Percentiles rank a stretch among this genome's conserved stretches.
These are phyloP conservation scores for Austroboletus festivus DNA, from an alignment of 768 basidiomycete species.

Conservation along the genomic window DNA sequence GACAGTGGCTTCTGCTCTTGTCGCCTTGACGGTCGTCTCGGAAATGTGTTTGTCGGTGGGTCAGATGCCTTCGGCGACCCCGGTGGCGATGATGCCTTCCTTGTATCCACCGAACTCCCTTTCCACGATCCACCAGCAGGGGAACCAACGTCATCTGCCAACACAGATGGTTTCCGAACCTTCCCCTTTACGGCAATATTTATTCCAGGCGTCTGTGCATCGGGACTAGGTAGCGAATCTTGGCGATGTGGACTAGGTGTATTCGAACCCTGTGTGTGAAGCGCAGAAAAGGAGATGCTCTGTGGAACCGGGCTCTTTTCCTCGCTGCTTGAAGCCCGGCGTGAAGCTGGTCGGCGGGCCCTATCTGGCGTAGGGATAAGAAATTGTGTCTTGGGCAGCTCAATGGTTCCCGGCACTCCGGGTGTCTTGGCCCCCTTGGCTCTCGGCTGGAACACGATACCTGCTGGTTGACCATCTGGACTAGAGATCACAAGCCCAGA, in stretches of 20 bases:
- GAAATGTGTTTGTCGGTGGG: slow-evolving; percentile 19
- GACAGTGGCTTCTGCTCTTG: slow-evolving; percentile 28
- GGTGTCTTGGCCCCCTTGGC: slow-evolving; percentile 37
- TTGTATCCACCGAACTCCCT: slow-evolving; percentile 25
- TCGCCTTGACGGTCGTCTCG: slow-evolving; percentile 33
- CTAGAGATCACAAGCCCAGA: slow-evolving; percentile 89
- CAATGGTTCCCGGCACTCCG: slow-evolving; percentile 37
- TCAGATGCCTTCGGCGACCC: slow-evolving; percentile 30
- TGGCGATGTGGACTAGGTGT: slow-evolving; percentile 18
- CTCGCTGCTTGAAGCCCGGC: slow-evolving; percentile 27
- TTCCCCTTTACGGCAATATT: slow-evolving; percentile 20
- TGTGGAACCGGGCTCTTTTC: slow-evolving; percentile 26
- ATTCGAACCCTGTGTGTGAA: slow-evolving; percentile 21
- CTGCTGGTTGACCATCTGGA: slow-evolving; percentile 91
- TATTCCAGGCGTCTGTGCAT: slow-evolving; percentile 8
- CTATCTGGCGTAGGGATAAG: slow-evolving; percentile 29
- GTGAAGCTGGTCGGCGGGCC: slow-evolving; percentile 24
- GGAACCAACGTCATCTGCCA: slow-evolving; percentile 24
- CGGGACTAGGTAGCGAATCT: slow-evolving; percentile 25
- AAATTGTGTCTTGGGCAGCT: slow-evolving; percentile 43
- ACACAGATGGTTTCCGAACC: slow-evolving; percentile 30
- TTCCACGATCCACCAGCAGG: slow-evolving; percentile 22
- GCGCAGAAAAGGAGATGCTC: slow-evolving; percentile 27
- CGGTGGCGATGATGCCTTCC: slow-evolving; percentile 35
- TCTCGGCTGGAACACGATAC: slow-evolving; percentile 91